Conservation (phyloP, 2,329 filamentous ascomycete genomes). For the Trichoderma polysporum region DNA sequence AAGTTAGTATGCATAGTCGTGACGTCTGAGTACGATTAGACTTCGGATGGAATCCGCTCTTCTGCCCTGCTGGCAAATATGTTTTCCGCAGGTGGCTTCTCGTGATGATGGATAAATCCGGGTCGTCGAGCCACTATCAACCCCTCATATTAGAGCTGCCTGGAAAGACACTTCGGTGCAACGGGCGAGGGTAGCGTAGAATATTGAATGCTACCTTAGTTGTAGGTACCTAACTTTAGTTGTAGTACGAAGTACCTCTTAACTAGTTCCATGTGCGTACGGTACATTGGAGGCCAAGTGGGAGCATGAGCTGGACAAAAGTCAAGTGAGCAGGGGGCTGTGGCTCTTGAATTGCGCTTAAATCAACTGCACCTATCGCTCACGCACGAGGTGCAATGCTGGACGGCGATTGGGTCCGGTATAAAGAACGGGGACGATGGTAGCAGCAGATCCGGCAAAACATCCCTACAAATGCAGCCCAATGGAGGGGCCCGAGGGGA, state of each 20-base stretch:
- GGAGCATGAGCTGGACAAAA: neutral
- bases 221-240: neutral
- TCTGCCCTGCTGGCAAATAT: neutral
- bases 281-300: neutral
- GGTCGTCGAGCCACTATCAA: neutral
- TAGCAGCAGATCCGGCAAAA: constrained; percentile 20
- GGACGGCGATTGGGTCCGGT: constrained; percentile 31
- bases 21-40: neutral
- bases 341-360: neutral
- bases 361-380: constrained; percentile 30
- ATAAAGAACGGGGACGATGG: constrained; percentile 4
- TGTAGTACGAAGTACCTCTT: neutral
- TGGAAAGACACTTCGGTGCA: neutral
- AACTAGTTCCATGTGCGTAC: neutral
- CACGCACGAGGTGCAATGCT: constrained; percentile 34
- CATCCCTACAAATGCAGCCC: constrained; percentile 13
- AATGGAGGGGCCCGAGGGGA: constrained; percentile 6
- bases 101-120: neutral
- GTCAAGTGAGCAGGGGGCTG: neutral
- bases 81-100: neutral
- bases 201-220: neutral
- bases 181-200: neutral
- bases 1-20: neutral
- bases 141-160: neutral
- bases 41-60: neutral